A percentile compares a stretch with the other conserved stretches of the same genome.
Conservation (phyloP, 768 basidiomycete species). For the Suillus subluteus region DNA sequence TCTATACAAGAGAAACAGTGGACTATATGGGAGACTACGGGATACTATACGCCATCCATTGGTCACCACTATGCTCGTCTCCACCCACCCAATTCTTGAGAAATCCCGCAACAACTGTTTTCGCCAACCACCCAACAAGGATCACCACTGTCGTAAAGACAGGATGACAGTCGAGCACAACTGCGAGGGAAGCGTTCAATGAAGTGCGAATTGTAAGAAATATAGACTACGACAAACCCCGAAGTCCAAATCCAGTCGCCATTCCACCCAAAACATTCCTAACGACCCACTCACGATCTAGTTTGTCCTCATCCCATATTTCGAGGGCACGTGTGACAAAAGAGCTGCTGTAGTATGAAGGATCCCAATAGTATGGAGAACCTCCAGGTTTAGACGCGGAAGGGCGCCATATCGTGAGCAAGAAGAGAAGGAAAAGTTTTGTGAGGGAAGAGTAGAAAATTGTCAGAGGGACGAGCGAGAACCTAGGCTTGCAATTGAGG, state of each 20-base stretch:
- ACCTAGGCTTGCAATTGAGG: slow-evolving; percentile 32
- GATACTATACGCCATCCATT: slow-evolving; percentile 84
- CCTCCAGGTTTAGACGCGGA: slow-evolving; percentile 29
- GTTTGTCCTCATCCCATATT: slow-evolving; percentile 68
- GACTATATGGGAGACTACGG: slow-evolving; percentile 62
- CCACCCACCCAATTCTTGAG: slow-evolving; percentile 72
- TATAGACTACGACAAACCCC: slow-evolving; percentile 51
- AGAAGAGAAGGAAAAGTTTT: slow-evolving; percentile 81
- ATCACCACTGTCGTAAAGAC: slow-evolving; percentile 77
- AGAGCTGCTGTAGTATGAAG: slow-evolving; percentile 34
- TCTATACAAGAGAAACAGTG: slow-evolving; percentile 2
- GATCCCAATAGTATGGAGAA: slow-evolving; percentile 27
- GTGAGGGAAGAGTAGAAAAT: slow-evolving; percentile 84
- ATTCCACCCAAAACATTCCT: slow-evolving; percentile 84
- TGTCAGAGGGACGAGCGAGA: slow-evolving; percentile 76
- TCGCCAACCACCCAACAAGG: slow-evolving; percentile 70
- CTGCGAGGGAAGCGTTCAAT: slow-evolving; percentile 38
- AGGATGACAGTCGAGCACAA: slow-evolving; percentile 79
- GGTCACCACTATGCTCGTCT: slow-evolving; percentile 57
- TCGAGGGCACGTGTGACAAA: slow-evolving; percentile 47
- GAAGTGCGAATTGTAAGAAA: not conserved
- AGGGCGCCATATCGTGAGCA: slow-evolving; percentile 80
- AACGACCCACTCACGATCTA: slow-evolving; percentile 85
- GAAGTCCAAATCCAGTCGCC: slow-evolving; percentile 84
- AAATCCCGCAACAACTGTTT: slow-evolving; percentile 63